These are phyloP conservation scores for Linum tenue DNA, from an alignment of 345 rosid species.

Conservation along the genomic window DNA sequence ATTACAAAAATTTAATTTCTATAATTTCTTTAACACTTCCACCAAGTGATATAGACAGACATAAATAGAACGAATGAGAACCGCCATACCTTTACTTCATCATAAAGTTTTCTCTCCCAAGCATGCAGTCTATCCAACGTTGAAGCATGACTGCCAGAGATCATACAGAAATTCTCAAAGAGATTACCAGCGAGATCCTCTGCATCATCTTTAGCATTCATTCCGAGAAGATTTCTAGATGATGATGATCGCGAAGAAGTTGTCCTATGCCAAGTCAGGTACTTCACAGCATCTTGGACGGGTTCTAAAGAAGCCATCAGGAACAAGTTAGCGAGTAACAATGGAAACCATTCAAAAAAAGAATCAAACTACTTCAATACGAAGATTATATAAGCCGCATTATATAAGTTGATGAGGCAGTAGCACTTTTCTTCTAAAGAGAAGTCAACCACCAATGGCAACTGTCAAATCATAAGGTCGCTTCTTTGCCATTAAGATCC, in stretches of 20 bases:
- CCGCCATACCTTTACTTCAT: slow-evolving; percentile 81
- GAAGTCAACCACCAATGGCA: neutral
- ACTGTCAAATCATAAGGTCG: neutral
- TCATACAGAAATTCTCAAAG: slow-evolving; percentile 68
- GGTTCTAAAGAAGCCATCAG: slow-evolving; percentile 43
- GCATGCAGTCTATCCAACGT: slow-evolving; percentile 88
- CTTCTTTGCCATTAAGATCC: neutral
- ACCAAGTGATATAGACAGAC: neutral
- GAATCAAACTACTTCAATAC: neutral
- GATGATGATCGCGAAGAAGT: slow-evolving; percentile 73
- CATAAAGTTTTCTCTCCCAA: slow-evolving; percentile 96
- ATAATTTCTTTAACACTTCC: neutral
- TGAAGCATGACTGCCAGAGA: slow-evolving; percentile 91
- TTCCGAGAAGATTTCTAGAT: slow-evolving; percentile 56
- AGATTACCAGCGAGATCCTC: slow-evolving; percentile 55
- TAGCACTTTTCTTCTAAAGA: neutral
- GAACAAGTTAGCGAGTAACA: slow-evolving; percentile 16
- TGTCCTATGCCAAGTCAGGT: slow-evolving; percentile 91
- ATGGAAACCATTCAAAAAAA: neutral
- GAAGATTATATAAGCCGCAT: neutral
- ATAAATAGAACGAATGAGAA: neutral
- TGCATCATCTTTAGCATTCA: slow-evolving; percentile 43
- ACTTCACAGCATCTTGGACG: slow-evolving; percentile 50
- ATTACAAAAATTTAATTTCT: neutral
- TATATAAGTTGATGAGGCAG: neutral